Base-by-base conservation (phyloP, 1,284 basidiomycete genomes). In the Puccinia novopanici region DNA sequence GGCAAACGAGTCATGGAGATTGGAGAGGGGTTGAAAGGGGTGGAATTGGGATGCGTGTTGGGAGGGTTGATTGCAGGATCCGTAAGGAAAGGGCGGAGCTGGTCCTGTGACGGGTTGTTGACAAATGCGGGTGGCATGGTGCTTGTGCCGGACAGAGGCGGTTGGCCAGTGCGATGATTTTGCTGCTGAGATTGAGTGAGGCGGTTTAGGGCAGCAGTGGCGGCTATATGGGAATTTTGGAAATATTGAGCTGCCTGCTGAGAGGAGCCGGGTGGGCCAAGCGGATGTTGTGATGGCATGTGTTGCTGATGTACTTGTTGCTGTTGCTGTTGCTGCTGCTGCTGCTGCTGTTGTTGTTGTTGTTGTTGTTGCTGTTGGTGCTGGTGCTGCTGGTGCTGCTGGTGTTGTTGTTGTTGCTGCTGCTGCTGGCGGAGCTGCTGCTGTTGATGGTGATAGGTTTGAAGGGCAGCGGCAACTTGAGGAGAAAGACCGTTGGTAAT, bases 401-500 rank as follows among this genome's bases (percentile, higher is more conserved):
- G 74, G 48, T 76, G 74, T 65, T 76, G 74, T 68, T 67, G 61
- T 55, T 77, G 75, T 8, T 52, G 63, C 57, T 77, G 75, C 27
- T 67, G 63, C 54, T 67, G 63, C 27, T 79, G 65, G 34, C 55
- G 75, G 10, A 57, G 59, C n/a, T 76, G 75, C 48, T 45, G 59
- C 50, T 70, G 50, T 48, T 68, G 34, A 55, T 70, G 76, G 15
- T 42, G 34, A 27, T 79, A 57, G 2, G 19, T 48, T 10, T 79
- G 68, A 34, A 79, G 55, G 3, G 76, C 55, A 70, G 65, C 42
- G 3, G 63, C 65, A 13, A 79, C 42, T 59, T 71, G 76, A 42
- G 65, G 76, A 50, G 65, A 50, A 42, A 79, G 54, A 34, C 65
- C 67, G 50, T 27, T 27, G 67, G 76, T 70, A 37, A 79, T 40